phyloP scores from a whole-genome alignment of 1,139 yeast genomes.

The Sugiyamaella paludigena region DNA sequence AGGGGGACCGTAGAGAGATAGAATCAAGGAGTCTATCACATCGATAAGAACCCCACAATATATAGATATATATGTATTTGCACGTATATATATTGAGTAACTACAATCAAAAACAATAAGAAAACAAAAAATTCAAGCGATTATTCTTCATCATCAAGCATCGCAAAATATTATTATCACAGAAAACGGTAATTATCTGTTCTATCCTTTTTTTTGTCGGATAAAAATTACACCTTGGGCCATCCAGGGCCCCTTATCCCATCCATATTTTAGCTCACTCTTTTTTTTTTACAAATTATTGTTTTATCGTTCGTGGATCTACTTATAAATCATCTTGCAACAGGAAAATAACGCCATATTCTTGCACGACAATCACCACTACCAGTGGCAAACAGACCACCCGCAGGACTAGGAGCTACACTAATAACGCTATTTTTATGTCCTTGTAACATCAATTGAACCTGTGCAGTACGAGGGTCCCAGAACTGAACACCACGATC shows the following conservation, averaged over 20 bases:
- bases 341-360: conserved; percentile 68
- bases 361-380: conserved; percentile 97
- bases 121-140: no score
- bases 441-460: conserved; percentile 93
- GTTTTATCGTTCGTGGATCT: neutral
- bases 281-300: neutral
- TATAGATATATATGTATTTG: no score
- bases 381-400: conserved; percentile 92
- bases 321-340: no score
- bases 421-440: conserved; percentile 95
- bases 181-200: neutral
- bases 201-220: no score
- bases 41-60: no score
- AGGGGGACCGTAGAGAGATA: no score
- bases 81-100: no score
- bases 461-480: conserved; percentile 92
- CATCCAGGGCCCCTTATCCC: neutral
- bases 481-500: conserved; percentile 97
- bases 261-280: neutral
- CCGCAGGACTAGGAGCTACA: conserved; percentile 82
- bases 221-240: neutral
- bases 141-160: neutral
- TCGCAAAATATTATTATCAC: neutral
- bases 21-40: no score
- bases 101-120: no score